Base-by-base conservation (phyloP, 805 yeast genomes). In the Candida sanyiensis region DNA sequence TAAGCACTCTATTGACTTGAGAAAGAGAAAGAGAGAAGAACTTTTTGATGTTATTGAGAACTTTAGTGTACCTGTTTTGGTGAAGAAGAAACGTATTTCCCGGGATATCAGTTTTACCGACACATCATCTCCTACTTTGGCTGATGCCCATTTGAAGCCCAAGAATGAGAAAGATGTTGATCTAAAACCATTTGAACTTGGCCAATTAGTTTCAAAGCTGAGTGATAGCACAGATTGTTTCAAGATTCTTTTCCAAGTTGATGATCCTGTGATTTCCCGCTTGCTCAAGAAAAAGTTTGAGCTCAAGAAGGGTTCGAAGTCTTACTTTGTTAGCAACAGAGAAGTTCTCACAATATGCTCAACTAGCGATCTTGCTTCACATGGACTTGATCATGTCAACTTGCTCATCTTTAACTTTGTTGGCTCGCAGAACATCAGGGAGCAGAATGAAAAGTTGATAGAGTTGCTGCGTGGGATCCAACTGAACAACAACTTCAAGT, bases 1-100 rank as follows among this genome's bases (percentile, higher is more conserved):
- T 4, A 40, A 54, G 36, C 40, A 36, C 30, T 44, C 51, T 47
- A 44, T 42, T 24, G 57, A 63, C 8, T 44, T 54, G 25, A 62
- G 61, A 42, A 63, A 64, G 39, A 62, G 68, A 38, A 63, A 57
- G 44, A 45, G 59, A 19, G 63, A 66, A 19, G 80, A 75, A 37
- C 45, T 63, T 10, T 25, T 52, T 23, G 51, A 49, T 18, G 62
- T 63, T 10, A 56, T 62, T 15, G 60, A 55, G 23, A 52, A 49
- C 29, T 55, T 68, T 37, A 70, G 72, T 22, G 58, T 63, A 17
- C 59, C 59, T 3, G 40, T 38, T 18, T 21, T 35, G 5, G 35
- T 53, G 3, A 49, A 56, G 43, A 49, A 59, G 42, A 45, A 52
- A 21, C 50, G 37, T 29, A 18, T 46, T 9, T 38, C 47, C 12